Evolutionary conservation across 176 grass and related monocot genomes (phyloP), one percentile per base, ranked within the genome.

Genomic region (Oryza australiensis): DNA sequence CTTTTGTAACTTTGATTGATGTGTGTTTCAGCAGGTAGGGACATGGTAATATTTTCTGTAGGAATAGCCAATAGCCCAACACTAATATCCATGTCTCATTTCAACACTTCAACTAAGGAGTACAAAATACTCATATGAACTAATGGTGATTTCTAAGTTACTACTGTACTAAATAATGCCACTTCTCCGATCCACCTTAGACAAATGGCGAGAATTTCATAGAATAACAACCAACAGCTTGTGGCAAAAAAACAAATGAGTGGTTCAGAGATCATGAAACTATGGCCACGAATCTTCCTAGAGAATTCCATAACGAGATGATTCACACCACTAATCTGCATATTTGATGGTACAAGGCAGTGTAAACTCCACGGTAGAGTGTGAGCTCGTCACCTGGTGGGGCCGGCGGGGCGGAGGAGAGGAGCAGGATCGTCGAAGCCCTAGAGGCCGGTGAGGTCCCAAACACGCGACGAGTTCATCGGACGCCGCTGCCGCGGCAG

Each of bases 351-450:
- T 45, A n/a, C 35, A 26, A n/a, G 5, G 10, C 67, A 24, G 20
- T 34, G 35, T 62, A 43, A 18, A n/a, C 0, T 41, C 35, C 15
- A 22, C 23, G 51, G 16, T 5, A 28, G 68, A 28, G 60, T 64
- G 82, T 51, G 16, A 23, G 55, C 24, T 11, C 18, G 13, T 83
- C 57, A 77, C 80, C 80, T 87, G 51, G 85, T 26, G 3, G 13
- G 32, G 38, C 22, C 7, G 13, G 3, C 0, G 18, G 1, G 20
- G 22, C 7, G 55, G 24, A 55, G n/a, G 15, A 29, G 20, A 26
- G 22, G 27, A 32, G 29, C 5, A 10, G 55, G 55, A 23, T 60
- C 22, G 55, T 28, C 22, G 64, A 62, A 41, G 0, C 62, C 78
- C 46, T 8, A 4, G 72, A 12, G 40, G n/a, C n/a, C n/a, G n/a